phyloP scores from a whole-genome alignment of 768 basidiomycete genomes.

The Hericium rajendrae region DNA sequence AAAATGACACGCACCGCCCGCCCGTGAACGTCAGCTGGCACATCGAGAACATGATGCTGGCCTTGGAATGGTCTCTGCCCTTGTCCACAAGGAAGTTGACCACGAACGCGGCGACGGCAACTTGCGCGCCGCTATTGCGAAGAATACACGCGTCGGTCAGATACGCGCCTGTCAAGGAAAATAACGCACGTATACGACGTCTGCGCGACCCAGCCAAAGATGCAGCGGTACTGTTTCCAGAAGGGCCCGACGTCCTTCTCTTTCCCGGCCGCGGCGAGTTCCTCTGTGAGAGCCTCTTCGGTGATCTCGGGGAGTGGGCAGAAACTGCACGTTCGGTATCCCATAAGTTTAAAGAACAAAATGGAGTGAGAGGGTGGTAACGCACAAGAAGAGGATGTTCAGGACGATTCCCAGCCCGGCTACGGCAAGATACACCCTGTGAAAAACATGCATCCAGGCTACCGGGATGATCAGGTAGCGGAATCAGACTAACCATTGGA shows the following conservation, averaged over 20 bases:
- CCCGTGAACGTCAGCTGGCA: slow-evolving; percentile 62
- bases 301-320: slow-evolving; percentile 62
- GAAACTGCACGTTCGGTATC: slow-evolving; percentile 32
- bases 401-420: slow-evolving; percentile 52
- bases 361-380: slow-evolving; percentile 5
- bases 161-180: neutral
- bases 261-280: slow-evolving; percentile 34
- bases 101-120: slow-evolving; percentile 55
- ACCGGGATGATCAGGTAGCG: neutral
- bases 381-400: slow-evolving; percentile 57
- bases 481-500: slow-evolving; percentile 42
- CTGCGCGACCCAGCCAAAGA: slow-evolving; percentile 68
- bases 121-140: slow-evolving; percentile 48
- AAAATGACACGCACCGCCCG: slow-evolving; percentile 32
- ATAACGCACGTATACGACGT: slow-evolving; percentile 49
- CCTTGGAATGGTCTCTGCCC: slow-evolving; percentile 39
- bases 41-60: slow-evolving; percentile 60
- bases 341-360: neutral
- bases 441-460: neutral
- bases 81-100: slow-evolving; percentile 66
- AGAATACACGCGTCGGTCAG: neutral
- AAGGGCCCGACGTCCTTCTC: slow-evolving; percentile 44
- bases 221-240: slow-evolving; percentile 58
- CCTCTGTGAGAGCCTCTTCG: slow-evolving; percentile 49
- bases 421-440: slow-evolving; percentile 57